Conservation (phyloP, 1,284 basidiomycete species). For the Inonotus hispidus region DNA sequence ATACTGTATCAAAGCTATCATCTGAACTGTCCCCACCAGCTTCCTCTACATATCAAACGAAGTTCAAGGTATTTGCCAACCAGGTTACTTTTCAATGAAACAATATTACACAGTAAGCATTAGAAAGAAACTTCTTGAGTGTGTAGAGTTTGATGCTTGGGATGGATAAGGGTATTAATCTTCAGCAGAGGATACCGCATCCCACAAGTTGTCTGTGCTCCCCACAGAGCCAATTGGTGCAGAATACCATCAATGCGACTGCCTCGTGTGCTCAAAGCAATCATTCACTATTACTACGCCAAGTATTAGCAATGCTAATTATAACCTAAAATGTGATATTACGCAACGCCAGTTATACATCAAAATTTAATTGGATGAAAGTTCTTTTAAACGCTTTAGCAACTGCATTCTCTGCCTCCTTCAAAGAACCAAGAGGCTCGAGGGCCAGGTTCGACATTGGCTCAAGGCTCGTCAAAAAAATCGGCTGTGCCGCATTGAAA, state of each 20-base stretch:
- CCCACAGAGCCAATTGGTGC: slow-evolving; percentile 11
- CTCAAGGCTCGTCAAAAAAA: neutral
- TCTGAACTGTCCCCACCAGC: neutral
- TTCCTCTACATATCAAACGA: neutral
- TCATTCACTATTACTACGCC: too few relatives aligned
- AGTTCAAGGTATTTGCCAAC: neutral
- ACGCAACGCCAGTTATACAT: too few relatives aligned
- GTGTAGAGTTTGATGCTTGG: neutral
- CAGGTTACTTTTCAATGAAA: neutral
- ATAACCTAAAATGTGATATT: too few relatives aligned
- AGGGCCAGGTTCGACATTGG: neutral
- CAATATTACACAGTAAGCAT: neutral
- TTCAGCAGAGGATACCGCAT: neutral
- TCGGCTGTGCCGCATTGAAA: neutral
- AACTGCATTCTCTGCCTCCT: slow-evolving; percentile 19
- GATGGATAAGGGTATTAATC: neutral
- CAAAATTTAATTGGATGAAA: slow-evolving; percentile 16
- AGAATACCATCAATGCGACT: slow-evolving; percentile 22
- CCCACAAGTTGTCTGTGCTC: neutral
- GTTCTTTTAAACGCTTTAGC: slow-evolving; percentile 8
- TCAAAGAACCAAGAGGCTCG: neutral
- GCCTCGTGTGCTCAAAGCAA: slow-evolving; percentile 37
- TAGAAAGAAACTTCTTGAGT: neutral
- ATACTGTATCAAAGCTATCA: neutral
- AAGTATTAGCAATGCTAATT: too few relatives aligned